These are phyloP conservation scores for Umbelopsis sp. DNA, from an alignment of 371 early-diverging fungal species.

Conservation along the genomic window DNA sequence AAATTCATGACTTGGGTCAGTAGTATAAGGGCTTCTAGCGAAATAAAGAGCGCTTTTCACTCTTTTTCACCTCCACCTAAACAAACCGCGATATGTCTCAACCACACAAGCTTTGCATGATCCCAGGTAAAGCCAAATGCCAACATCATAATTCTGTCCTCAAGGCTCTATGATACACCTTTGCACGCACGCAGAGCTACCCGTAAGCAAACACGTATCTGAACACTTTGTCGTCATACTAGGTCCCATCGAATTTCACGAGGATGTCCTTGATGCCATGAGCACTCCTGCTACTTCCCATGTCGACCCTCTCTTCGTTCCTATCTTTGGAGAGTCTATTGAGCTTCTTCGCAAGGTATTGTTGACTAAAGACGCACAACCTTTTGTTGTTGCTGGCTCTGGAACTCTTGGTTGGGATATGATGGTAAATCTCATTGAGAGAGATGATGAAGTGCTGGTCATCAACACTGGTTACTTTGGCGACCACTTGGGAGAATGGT, in stretches of 20 bases:
- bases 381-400: conserved; percentile 93
- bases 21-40: not conserved
- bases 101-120: conserved; percentile 86
- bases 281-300: conserved; percentile 92
- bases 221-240: conserved; percentile 7
- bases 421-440: conserved; percentile 89
- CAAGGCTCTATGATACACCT: not conserved
- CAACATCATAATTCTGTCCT: not conserved
- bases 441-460: conserved; percentile 88
- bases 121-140: conserved; percentile 68
- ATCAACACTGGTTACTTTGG: conserved; percentile 96
- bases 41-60: not conserved
- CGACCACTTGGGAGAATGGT: conserved; percentile 94
- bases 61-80: conserved; percentile 14
- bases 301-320: conserved; percentile 89
- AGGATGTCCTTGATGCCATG: conserved; percentile 87
- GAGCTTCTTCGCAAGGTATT: conserved; percentile 85
- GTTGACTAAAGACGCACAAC: conserved; percentile 84
- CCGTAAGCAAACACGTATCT: not conserved
- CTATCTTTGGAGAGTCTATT: conserved; percentile 84
- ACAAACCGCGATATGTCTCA: conserved; percentile 11
- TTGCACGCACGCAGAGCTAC: not conserved
- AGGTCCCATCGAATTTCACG: conserved; percentile 95
- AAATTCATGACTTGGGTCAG: no score
- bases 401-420: conserved; percentile 97